Evolutionary conservation across 441 rosid species (phyloP).

Genomic region (Gossypium laxum): DNA sequence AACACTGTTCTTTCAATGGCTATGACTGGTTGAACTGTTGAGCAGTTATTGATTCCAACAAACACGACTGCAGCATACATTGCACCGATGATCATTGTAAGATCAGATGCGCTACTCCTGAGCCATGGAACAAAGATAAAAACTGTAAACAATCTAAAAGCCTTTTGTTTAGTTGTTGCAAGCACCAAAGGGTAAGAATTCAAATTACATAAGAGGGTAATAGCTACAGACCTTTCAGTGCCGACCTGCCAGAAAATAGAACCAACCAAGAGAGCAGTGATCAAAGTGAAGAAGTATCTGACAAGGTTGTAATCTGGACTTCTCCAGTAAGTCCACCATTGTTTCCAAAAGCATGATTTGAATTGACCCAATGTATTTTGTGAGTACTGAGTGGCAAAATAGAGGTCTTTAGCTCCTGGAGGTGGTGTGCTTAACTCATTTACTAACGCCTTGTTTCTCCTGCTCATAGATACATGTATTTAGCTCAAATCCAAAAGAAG

Average conservation of each 20-base stretch:
- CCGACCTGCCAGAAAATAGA: constrained; percentile 72
- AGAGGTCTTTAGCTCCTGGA: constrained; percentile 52
- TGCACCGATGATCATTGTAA: constrained; percentile 69
- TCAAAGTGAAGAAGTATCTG: constrained; percentile 53
- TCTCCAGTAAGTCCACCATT: constrained; percentile 92
- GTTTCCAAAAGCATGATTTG: constrained; percentile 84
- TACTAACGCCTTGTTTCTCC: constrained; percentile 62
- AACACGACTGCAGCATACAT: constrained; percentile 69
- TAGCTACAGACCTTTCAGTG: constrained; percentile 47
- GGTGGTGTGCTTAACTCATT: constrained; percentile 59
- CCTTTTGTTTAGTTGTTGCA: no score
- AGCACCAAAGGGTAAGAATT: no score
- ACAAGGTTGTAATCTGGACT: constrained; percentile 91
- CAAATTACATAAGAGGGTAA: no score
- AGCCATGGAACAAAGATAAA: no score
- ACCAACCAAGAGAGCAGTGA: constrained; percentile 58
- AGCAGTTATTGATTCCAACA: constrained; percentile 64
- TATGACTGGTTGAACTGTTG: constrained; percentile 76
- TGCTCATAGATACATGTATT: no score
- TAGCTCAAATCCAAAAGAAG: no score
- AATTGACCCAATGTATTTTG: constrained; percentile 63
- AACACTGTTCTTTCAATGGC: constrained; percentile 75
- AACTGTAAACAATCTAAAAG: no score
- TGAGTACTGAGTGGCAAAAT: constrained; percentile 48
- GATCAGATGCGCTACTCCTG: constrained; percentile 50